Base-by-base conservation (phyloP, 495 filamentous ascomycete genomes). In the Aspergillus campestris region DNA sequence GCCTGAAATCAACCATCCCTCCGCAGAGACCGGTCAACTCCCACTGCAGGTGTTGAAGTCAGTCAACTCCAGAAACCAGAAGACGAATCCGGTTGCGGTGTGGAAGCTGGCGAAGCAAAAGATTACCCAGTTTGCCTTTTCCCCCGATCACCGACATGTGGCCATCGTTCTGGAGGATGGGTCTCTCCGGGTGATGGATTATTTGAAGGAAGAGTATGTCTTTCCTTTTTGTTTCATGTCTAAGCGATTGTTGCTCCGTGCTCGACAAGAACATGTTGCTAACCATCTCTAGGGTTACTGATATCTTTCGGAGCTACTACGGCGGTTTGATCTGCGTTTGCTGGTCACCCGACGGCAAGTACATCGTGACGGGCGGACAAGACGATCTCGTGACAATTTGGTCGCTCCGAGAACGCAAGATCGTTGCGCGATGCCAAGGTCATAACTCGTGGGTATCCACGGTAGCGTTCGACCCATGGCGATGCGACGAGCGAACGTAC, bases 321-420 rank as follows among this genome's bases (percentile, higher is more conserved):
- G 92, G 94, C 38, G 91, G 86, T 8, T 69, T 97, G 40, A 84
- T 82, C 33, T 95, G 87, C 58, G 88, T 95, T 8, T 94, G 87
- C 67, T 98, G 94, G 94, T 95, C 89, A 2, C 92, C 92, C 2
- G 92, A 97, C 61, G 91, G 90, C 47, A 89, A 92, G 59, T 98
- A 96, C 66, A 82, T 97, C 30, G 72, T 96, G 1, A 95, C 92
- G 0, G 92, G 92, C 35, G 92, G 92, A 2, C 94, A 96, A 60
- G 92, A 98, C 57, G 94, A 97, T 55, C 73, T 96, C 2, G 83
- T 97, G 7, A 87, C 84, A 0, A 95, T 98, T 52, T 98, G 94
- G 94, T 88, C 81, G 13, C 73, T 94, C 28, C 78, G 79, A 27
- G 92, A 97, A 58, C 77, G 78, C 28, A 73, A 79, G 36, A 87